Percentiles rank a stretch among this genome's conserved stretches.
Conservation (phyloP, 306 rosid species). For the Albizia julibrissin region DNA sequence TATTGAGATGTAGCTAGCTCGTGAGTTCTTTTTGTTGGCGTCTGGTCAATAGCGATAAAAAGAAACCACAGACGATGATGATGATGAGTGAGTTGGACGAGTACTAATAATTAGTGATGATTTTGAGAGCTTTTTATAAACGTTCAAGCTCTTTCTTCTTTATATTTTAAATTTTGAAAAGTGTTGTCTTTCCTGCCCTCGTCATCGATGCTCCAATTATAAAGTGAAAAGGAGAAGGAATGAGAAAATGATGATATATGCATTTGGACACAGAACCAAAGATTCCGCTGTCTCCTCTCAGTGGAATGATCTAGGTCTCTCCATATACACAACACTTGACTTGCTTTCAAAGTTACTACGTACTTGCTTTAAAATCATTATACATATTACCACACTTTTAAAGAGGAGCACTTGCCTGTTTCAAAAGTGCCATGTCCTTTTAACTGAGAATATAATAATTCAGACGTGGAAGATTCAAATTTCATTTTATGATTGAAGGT, state of each 20-base stretch:
- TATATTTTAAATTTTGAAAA: conserved; percentile 35
- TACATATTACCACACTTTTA: not conserved
- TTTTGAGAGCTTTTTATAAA: conserved; percentile 28
- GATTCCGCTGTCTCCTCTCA: conserved; percentile 53
- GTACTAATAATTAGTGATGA: conserved; percentile 29
- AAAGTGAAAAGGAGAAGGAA: conserved; percentile 41
- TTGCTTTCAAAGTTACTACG: conserved; percentile 28
- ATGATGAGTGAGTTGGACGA: conserved; percentile 33
- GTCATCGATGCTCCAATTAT: conserved; percentile 41
- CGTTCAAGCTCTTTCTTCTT: conserved; percentile 27
- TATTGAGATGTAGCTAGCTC: conserved; percentile 25
- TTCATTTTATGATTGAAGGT: not conserved
- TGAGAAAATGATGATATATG: conserved; percentile 29
- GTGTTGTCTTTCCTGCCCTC: conserved; percentile 29
- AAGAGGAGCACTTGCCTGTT: too few relatives aligned
- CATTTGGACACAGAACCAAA: conserved; percentile 43
- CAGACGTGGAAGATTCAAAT: too few relatives aligned
- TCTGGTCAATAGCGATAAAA: conserved; percentile 48
- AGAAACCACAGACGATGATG: conserved; percentile 29
- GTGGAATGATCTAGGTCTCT: conserved; percentile 23
- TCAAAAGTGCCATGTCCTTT: too few relatives aligned
- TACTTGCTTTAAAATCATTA: conserved; percentile 19
- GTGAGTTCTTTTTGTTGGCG: conserved; percentile 42
- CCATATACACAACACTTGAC: not conserved
- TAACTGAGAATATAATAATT: too few relatives aligned